Evolutionary conservation across 2,329 filamentous ascomycete species (phyloP).

Genomic region (Fusarium torreyae): DNA sequence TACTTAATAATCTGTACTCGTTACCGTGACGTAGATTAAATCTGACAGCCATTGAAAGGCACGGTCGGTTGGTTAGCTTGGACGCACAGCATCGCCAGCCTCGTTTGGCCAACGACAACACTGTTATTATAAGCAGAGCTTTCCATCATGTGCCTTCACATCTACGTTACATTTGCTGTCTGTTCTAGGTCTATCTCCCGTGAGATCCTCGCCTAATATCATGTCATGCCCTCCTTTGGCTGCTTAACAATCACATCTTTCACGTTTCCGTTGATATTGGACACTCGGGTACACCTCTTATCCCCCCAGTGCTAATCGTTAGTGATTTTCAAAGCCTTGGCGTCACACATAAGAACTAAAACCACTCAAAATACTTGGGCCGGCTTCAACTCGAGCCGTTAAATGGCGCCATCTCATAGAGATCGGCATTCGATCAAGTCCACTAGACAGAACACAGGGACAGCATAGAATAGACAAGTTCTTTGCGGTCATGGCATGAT

Average conservation of each 20-base stretch:
- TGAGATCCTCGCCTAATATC: constrained; percentile 32
- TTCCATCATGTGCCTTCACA: constrained; percentile 13
- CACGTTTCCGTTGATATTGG: constrained; percentile 1
- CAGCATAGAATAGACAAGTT: background rate
- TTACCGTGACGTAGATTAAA: constrained; percentile 5
- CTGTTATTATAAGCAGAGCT: constrained; percentile 14
- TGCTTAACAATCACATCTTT: constrained; percentile 13
- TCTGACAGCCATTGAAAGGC: constrained; percentile 8
- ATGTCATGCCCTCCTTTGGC: constrained; percentile 14
- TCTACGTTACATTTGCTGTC: constrained; percentile 29
- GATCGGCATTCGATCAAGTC: constrained; percentile 4
- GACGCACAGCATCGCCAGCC: constrained; percentile 9
- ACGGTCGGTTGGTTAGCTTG: constrained; percentile 24
- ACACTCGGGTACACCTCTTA: background rate
- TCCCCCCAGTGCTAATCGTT: background rate
- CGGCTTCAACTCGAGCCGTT: constrained; percentile 20
- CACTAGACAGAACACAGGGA: background rate
- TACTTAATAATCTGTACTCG: background rate
- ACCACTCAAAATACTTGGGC: constrained; percentile 1
- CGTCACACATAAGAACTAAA: constrained; percentile 13
- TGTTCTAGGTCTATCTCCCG: constrained; percentile 32
- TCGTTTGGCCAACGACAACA: constrained; percentile 24
- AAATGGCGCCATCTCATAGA: constrained; percentile 29
- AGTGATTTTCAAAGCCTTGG: constrained; percentile 14
- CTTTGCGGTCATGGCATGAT: background rate